Base-by-base conservation (phyloP, 768 basidiomycete species). In the Multifurca ochricompacta region DNA sequence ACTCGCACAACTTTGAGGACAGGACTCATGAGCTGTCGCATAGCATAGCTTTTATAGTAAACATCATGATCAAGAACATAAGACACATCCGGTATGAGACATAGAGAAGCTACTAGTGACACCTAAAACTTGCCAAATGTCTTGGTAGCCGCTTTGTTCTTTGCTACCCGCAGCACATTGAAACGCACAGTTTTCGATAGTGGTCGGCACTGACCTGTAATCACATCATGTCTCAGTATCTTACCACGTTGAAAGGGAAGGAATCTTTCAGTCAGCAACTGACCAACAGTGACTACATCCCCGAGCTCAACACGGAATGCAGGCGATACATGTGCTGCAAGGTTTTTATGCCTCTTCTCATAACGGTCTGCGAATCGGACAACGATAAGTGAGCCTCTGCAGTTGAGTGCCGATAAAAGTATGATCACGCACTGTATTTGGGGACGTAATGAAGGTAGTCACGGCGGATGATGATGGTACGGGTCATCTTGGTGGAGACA, bases 101-200 rank as follows among this genome's bases (percentile, higher is more conserved):
- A 58, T 41, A 42, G 50, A 41, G n/a, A 51, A 50, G 35, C 50
- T 35, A 46, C 18, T 59, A 19, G 37, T 46, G 35, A 48, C 53
- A 54, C 61, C 73, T 71, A 92, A 78, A 97, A 98, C 83, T 97
- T 97, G 75, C 82, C 81, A 77, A 98, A 98, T 48, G 87, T 76
- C 79, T 95, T 96, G 55, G 82, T 72, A 31, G 91, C 69, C 10
- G 91, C 91, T 82, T 93, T 94, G 83, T 74, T 93, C 83, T 87
- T 91, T 62, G 83, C 70, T 71, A 99, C 95, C 66, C 94, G 87
- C 69, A 98, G 73, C 55, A 99, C 96, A 74, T 99, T 99, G 86
- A 99, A 99, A 47, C 96, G 90, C 66, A 97, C 91, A 31, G 95
- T 98, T 76, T 99, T 99, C 58, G 96, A 98, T 66, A 98, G 74